These are phyloP conservation scores for Silene vulgaris DNA, from an alignment of 179 eudicot genomes.

Conservation along the genomic window DNA sequence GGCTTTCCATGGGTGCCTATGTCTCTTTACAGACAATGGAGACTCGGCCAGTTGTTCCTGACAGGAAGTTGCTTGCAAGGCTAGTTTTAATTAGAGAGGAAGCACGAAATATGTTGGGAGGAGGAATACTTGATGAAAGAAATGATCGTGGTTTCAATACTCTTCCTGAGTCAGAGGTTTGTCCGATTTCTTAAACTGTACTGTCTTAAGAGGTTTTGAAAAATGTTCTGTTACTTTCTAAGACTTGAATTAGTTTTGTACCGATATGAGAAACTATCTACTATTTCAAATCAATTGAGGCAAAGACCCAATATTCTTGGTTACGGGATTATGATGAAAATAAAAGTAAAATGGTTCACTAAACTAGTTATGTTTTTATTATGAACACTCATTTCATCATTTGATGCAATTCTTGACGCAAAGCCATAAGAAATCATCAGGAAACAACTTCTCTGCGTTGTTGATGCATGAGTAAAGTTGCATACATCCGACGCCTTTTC, in stretches of 20 bases:
- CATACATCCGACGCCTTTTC: too few relatives aligned
- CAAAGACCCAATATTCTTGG: too few relatives aligned
- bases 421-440: too few relatives aligned
- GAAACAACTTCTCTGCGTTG: background rate
- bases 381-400: background rate
- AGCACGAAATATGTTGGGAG: conserved; percentile 98
- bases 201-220: background rate
- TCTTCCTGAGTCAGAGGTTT: conserved; percentile 89
- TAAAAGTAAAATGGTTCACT: too few relatives aligned
- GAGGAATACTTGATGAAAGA: conserved; percentile 93
- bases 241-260: background rate
- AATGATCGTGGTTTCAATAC: conserved; percentile 85
- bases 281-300: too few relatives aligned
- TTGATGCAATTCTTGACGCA: background rate
- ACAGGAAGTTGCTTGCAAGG: conserved; percentile 90
- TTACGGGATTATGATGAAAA: too few relatives aligned
- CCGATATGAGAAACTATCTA: too few relatives aligned
- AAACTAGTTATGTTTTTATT: background rate
- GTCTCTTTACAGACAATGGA: conserved; percentile 71
- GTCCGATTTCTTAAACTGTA: conserved; percentile 6
- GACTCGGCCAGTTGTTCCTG: conserved; percentile 76
- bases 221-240: background rate
- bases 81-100: conserved; percentile 97
- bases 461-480: background rate
- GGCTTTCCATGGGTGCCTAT: background rate